These are phyloP conservation scores for Lactarius indigo DNA, from an alignment of 768 basidiomycete species.

Conservation along the genomic window DNA sequence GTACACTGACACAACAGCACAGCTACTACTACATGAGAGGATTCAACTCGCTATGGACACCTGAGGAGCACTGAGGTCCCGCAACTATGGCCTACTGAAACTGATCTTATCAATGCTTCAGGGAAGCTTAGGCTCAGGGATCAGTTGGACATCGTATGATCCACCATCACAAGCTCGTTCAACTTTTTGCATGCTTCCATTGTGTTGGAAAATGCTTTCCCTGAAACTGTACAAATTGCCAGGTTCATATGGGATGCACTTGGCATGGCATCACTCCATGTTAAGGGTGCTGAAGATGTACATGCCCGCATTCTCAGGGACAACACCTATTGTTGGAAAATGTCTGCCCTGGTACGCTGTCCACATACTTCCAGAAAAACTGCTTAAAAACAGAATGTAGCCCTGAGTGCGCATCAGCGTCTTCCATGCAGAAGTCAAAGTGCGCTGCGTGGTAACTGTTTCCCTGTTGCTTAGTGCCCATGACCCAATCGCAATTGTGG, in stretches of 20 bases:
- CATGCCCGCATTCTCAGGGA: not conserved
- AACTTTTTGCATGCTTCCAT: not conserved
- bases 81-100: not conserved
- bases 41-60: no score
- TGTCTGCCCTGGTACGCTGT: not conserved
- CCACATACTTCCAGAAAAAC: not conserved
- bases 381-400: not conserved
- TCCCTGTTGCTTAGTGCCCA: not conserved
- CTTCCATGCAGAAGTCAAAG: not conserved
- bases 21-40: no score
- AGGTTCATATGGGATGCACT: not conserved
- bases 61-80: not conserved
- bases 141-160: no score
- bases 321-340: not conserved
- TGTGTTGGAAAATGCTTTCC: not conserved
- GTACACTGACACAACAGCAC: no score
- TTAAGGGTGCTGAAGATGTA: not conserved
- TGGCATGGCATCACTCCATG: not conserved
- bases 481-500: not conserved
- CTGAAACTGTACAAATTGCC: not conserved
- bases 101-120: not conserved
- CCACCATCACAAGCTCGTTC: no score
- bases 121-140: no score
- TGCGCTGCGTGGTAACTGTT: not conserved
- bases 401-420: not conserved